A percentile compares a stretch with the other conserved stretches of the same genome.
phyloP scores from a whole-genome alignment of 73 alveolate species.

The Tetrahymena thermophila region DNA sequence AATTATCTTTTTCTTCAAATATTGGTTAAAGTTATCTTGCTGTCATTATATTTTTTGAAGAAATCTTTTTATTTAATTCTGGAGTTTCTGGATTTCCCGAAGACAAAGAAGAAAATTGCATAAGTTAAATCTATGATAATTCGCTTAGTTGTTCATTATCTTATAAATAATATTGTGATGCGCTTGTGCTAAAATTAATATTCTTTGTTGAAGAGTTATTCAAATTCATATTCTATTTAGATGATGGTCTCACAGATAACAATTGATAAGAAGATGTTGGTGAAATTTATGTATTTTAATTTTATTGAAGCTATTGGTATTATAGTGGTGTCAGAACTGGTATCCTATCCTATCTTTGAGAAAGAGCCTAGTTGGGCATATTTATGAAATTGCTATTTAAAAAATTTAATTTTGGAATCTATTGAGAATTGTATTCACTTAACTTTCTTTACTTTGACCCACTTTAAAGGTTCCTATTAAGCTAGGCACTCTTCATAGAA shows the following conservation, averaged over 20 bases:
- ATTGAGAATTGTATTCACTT: not conserved
- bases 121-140: not conserved
- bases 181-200: not conserved
- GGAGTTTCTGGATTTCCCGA: not conserved
- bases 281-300: not conserved
- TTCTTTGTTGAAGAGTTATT: not conserved
- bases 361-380: not conserved
- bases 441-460: not conserved
- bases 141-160: not conserved
- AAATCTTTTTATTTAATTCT: not conserved
- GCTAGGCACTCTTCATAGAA: not conserved
- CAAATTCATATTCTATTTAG: not conserved
- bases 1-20: not conserved
- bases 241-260: not conserved
- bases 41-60: not conserved
- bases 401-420: not conserved
- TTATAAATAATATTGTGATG: not conserved
- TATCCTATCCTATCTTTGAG: not conserved
- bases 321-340: not conserved
- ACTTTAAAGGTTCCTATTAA: not conserved
- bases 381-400: not conserved
- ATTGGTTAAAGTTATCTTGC: not conserved
- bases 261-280: not conserved
- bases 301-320: not conserved
- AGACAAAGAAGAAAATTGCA: not conserved